phyloP scores from a whole-genome alignment of 345 rosid genomes.

The Toxicodendron radicans region DNA sequence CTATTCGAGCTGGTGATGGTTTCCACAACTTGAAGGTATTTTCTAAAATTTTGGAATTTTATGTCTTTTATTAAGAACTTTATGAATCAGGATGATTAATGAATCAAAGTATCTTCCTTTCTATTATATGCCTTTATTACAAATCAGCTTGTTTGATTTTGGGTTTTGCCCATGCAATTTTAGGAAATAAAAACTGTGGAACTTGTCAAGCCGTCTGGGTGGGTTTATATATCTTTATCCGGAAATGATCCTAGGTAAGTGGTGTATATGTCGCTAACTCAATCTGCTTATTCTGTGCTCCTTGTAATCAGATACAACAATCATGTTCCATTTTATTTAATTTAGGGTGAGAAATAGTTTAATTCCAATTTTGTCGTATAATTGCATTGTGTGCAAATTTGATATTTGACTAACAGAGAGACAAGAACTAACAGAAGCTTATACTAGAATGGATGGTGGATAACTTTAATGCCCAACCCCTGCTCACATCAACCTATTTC shows the following conservation, averaged over 20 bases:
- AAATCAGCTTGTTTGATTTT: background rate
- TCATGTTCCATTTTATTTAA: background rate
- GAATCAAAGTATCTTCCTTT: background rate
- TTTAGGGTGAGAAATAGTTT: background rate
- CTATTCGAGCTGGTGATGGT: constrained; percentile 89
- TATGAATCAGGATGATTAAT: too few relatives aligned
- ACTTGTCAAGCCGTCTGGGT: constrained; percentile 83
- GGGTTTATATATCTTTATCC: constrained; percentile 76
- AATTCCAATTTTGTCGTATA: background rate
- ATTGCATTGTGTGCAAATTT: background rate
- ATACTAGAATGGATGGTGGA: background rate
- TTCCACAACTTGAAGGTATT: constrained; percentile 89
- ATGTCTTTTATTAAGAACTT: too few relatives aligned
- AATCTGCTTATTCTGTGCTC: background rate
- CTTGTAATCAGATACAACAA: background rate
- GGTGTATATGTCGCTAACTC: background rate
- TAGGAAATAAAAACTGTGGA: constrained; percentile 89
- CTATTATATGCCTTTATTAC: background rate
- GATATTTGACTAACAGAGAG: background rate
- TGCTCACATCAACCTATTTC: background rate
- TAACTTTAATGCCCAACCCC: background rate
- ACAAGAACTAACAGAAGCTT: background rate
- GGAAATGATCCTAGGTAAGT: constrained; percentile 84
- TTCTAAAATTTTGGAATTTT: too few relatives aligned
- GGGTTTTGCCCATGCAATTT: constrained; percentile 1